Conservation (phyloP, 2,329 filamentous ascomycete species). For the Paramyrothecium sp. region DNA sequence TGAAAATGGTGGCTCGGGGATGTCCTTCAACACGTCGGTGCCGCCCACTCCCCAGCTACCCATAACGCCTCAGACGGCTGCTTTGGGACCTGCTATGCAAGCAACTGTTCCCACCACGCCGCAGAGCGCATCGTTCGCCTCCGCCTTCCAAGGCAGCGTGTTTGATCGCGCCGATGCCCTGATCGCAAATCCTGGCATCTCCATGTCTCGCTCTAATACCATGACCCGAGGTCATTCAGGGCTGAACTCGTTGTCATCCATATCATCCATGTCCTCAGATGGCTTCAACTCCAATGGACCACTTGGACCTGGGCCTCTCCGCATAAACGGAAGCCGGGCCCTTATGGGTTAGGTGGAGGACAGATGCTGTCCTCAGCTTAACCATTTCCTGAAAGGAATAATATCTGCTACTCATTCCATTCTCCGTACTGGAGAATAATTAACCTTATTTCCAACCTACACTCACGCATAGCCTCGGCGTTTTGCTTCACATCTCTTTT, state of each 20-base stretch:
- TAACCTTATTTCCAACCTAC: too few relatives aligned
- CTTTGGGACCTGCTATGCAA: slow-evolving; percentile 84
- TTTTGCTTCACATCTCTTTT: background rate
- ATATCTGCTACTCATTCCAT: too few relatives aligned
- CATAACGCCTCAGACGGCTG: slow-evolving; percentile 86
- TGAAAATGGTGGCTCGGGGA: background rate
- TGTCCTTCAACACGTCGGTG: background rate
- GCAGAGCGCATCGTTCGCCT: slow-evolving; percentile 54
- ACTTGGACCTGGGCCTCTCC: slow-evolving; percentile 27
- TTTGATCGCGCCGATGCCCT: slow-evolving; percentile 59
- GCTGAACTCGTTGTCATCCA: slow-evolving; percentile 36
- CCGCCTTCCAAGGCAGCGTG: slow-evolving; percentile 55
- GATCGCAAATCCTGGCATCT: slow-evolving; percentile 56
- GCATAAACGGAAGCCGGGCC: slow-evolving; percentile 33
- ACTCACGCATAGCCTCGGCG: background rate
- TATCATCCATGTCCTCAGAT: slow-evolving; percentile 40
- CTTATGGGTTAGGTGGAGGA: background rate
- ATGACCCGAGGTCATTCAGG: slow-evolving; percentile 41
- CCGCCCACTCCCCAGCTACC: slow-evolving; percentile 43
- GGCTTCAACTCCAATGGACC: slow-evolving; percentile 32
- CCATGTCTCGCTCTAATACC: slow-evolving; percentile 52
- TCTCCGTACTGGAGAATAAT: too few relatives aligned
- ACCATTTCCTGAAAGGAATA: too few relatives aligned
- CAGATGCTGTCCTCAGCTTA: background rate
- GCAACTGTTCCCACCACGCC: slow-evolving; percentile 79